phyloP scores from a whole-genome alignment of 805 yeast genomes.

The Saturnispora bothae region DNA sequence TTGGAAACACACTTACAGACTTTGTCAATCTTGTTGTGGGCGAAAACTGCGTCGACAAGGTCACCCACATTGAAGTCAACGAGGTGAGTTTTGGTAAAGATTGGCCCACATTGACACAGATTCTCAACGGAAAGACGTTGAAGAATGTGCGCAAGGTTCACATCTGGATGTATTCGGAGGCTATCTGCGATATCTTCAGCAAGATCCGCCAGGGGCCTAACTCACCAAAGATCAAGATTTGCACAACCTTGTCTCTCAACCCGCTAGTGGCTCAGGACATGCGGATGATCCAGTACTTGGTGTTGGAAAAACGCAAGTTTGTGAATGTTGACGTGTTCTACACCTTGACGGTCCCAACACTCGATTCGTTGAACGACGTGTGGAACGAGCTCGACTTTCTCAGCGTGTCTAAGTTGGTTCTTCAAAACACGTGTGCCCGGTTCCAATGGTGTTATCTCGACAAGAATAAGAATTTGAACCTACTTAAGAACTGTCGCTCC shows the following conservation, averaged over 20 bases:
- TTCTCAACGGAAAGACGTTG: background rate
- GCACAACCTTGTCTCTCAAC: slow-evolving; percentile 5
- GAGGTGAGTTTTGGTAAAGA: slow-evolving; percentile 2
- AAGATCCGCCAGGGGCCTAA: background rate
- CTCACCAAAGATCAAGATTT: background rate
- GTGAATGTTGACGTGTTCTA: slow-evolving; percentile 2
- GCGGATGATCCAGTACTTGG: slow-evolving; percentile 2
- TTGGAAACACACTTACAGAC: background rate
- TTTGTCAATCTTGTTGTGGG: background rate
- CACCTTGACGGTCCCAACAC: slow-evolving; percentile 5
- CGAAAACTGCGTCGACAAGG: background rate
- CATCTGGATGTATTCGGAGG: slow-evolving; percentile 6
- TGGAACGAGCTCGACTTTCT: slow-evolving; percentile 2
- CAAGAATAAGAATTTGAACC: background rate
- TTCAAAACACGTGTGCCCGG: slow-evolving; percentile 6
- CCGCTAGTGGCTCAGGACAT: slow-evolving; percentile 4
- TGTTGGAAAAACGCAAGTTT: background rate
- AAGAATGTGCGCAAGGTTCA: background rate
- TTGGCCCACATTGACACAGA: background rate
- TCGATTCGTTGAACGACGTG: slow-evolving; percentile 4
- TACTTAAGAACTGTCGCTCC: slow-evolving; percentile 1
- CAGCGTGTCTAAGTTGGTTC: slow-evolving; percentile 2
- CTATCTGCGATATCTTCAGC: slow-evolving; percentile 1
- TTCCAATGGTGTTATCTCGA: slow-evolving; percentile 6
- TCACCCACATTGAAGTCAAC: slow-evolving; percentile 3